Base-by-base conservation (phyloP, 2,329 filamentous ascomycete genomes). In the Escovopsis sp. region DNA sequence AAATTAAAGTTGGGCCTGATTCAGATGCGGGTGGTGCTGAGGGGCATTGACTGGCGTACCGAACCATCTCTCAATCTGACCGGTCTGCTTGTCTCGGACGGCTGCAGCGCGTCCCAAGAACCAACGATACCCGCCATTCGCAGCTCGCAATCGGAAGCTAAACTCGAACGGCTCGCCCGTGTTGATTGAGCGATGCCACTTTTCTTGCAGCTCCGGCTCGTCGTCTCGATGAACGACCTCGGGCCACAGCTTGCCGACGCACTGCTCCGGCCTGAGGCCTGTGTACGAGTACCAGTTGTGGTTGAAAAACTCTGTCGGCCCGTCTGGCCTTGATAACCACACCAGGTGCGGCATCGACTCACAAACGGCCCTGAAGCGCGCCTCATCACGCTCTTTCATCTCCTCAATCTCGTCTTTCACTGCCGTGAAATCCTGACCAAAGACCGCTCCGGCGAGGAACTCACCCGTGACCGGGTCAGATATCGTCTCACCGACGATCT, bases 211-310 rank as follows among this genome's bases (percentile, higher is more conserved):
- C n/a, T 69, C 64, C 0, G 62, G 50, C 58, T 82, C 66, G 48
- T 88, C 83, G 26, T 87, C 82, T 0, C 74, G 73, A 51, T 87
- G 82, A 48, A 86, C 82, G 0, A 76, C 69, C 3, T 67, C 61
- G 51, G 67, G 63, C 80, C 81, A 85, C 2, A 71, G 72, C 28
- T 66, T 53, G 0, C 81, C 82, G 3, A 81, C 50, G 26, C 76
- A 82, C 9, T 78, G 65, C 37, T 81, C 73, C 9, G 69, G 65
- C 0, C 68, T 70, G 23, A 86, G 59, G 0, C 84, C 81, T 0
- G 84, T 88, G 51, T 84, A 88, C n/a, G 75, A 72, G 53, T 84
- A 85, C 81, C 83, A 89, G n/a, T 79, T 67, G 38, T 75, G 73
- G 45, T 82, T 84, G 58, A 80, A 88, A 60, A 85, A 88, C 51